Percentiles rank a stretch among this genome's conserved stretches.
Conservation (phyloP, 2,329 filamentous ascomycete species). For the Cadophora gregata region DNA sequence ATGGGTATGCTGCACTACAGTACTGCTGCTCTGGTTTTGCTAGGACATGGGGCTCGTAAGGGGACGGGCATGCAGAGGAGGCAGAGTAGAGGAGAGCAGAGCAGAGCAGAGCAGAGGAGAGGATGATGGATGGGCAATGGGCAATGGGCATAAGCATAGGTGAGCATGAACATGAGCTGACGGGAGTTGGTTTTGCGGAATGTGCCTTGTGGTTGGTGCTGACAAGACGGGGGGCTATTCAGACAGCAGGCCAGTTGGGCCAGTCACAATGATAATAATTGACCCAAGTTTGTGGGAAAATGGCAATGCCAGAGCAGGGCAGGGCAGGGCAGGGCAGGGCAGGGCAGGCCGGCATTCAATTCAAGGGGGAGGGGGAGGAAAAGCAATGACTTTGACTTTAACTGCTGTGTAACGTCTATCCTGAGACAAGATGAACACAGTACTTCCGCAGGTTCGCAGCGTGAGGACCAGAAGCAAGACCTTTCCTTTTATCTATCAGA, state of each 20-base stretch:
- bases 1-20: background rate
- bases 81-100: background rate
- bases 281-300: background rate
- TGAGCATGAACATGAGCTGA: constrained; percentile 2
- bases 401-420: background rate
- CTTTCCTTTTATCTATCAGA: too few relatives aligned
- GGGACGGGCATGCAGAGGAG: background rate
- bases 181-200: constrained; percentile 9
- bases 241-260: background rate
- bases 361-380: background rate
- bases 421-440: constrained; percentile 1
- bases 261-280: too few relatives aligned
- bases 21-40: background rate
- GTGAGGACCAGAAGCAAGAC: background rate
- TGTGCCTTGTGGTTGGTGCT: constrained; percentile 3
- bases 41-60: background rate
- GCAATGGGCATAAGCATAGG: too few relatives aligned
- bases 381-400: background rate
- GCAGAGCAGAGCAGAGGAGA: background rate
- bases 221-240: background rate
- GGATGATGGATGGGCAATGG: too few relatives aligned
- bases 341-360: too few relatives aligned
- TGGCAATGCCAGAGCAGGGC: background rate
- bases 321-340: background rate
- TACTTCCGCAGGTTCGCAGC: background rate